Percentiles rank a stretch among this genome's conserved stretches.
Conservation (phyloP, 2,329 filamentous ascomycete genomes). For the Plectosphaerella sp. region DNA sequence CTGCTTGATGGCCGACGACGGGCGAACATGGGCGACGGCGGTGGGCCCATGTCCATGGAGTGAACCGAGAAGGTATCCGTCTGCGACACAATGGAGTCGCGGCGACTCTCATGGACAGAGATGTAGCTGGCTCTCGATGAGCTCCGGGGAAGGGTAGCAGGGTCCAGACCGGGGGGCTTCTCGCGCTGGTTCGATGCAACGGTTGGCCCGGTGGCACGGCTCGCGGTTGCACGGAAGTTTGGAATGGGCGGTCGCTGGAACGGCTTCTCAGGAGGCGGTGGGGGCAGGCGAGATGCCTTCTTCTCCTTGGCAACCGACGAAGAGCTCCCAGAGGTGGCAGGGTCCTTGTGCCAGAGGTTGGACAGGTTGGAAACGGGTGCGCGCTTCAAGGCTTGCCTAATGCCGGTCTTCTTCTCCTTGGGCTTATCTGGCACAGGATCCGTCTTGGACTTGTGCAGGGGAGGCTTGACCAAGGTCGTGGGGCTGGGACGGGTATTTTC, state of each 20-base stretch:
- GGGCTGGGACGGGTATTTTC: conserved; percentile 13
- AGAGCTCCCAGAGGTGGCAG: conserved; percentile 12
- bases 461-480: conserved; percentile 17
- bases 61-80: conserved; percentile 52
- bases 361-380: conserved; percentile 41
- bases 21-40: conserved; percentile 36
- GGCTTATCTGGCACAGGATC: conserved; percentile 16
- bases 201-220: conserved; percentile 10
- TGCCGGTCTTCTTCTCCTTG: conserved; percentile 38
- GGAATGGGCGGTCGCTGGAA: conserved; percentile 5
- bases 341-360: conserved; percentile 46
- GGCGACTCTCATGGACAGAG: conserved; percentile 44
- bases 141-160: conserved; percentile 26
- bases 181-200: conserved; percentile 6
- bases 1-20: conserved; percentile 18
- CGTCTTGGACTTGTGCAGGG: conserved; percentile 23
- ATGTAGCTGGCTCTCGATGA: conserved; percentile 45
- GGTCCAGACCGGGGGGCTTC: conserved; percentile 7
- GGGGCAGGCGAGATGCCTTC: conserved; percentile 13
- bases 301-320: conserved; percentile 13
- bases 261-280: conserved; percentile 4
- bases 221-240: conserved; percentile 3
- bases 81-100: conserved; percentile 51
- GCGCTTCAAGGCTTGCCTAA: conserved; percentile 49
- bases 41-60: conserved; percentile 36